Evolutionary conservation across 805 yeast genomes (phyloP), one percentile per base, ranked within the genome.

Genomic region (Teunomyces funiuensis): DNA sequence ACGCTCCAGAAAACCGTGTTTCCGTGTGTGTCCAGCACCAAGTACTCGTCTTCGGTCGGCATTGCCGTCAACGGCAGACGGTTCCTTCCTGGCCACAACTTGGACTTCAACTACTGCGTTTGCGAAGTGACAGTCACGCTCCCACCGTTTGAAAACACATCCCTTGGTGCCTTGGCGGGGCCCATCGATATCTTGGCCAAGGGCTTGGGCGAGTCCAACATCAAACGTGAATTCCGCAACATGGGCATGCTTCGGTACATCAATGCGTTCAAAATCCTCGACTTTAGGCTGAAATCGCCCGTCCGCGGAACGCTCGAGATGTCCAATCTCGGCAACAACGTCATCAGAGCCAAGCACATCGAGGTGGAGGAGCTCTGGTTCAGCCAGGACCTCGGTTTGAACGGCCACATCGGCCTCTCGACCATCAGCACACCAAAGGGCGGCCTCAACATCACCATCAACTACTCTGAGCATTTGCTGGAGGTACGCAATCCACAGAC

Each of bases 251-350:
- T 33, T 20, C 11, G 23, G 22, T 26, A 36, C 25, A 15, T 27
- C 17, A 27, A 36, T 11, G 25, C 31, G 11, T 36, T 23, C 22
- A 17, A 14, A 6, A 17, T 9, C 14, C 29, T 27, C n/a, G 22
- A 18, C 17, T 6, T 10, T 7, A 27, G 31, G 7, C 8, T 26
- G 11, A 26, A 18, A 7, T 10, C 28, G 3, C 8, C 14, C 29
- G 44, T 40, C 2, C 27, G 52, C 17, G 17, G 40, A 17, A 51
- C 54, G 5, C 27, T 54, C 29, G 57, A 46, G 29, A 14, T 51
- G 8, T 57, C 61, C 4, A 57, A 57, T 37, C 37, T 57, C 28
- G 61, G 61, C 16, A 43, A 28, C 20, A 30, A 45, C 6, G 36
- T 34, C 13, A 36, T 51, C 9, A 15, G 26, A 15, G 33, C 39